A percentile compares a stretch with the other conserved stretches of the same genome.
These are phyloP conservation scores for Magnaporthales sp. DNA, from an alignment of 2,329 filamentous ascomycete species.

Conservation along the genomic window DNA sequence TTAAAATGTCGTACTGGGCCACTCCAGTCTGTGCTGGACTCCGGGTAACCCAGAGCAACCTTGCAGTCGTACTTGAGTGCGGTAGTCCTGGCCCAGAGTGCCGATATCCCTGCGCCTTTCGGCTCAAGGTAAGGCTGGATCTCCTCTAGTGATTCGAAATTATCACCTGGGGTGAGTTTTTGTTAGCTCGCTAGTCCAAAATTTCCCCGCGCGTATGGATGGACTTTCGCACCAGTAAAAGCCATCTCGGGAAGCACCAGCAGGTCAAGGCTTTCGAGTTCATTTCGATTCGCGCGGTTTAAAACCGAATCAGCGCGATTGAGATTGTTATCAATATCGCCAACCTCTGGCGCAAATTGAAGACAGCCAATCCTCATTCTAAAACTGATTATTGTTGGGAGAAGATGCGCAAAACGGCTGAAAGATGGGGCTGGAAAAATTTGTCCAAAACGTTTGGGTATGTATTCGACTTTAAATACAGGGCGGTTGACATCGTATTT, in stretches of 20 bases:
- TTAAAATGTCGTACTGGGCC: conserved; percentile 40
- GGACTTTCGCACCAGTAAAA: conserved; percentile 48
- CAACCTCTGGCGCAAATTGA: conserved; percentile 65
- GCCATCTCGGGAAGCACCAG: conserved; percentile 70
- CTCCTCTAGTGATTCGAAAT: conserved; percentile 60
- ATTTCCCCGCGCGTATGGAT: background rate
- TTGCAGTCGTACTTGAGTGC: too few species aligned
- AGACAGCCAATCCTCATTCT: conserved; percentile 37
- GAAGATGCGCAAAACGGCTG: too few species aligned
- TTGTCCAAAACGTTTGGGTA: background rate
- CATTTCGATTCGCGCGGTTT: conserved; percentile 35
- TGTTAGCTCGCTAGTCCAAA: background rate
- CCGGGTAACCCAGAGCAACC: conserved; percentile 68
- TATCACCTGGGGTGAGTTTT: conserved; percentile 50
- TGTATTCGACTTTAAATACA: background rate
- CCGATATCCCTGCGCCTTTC: conserved; percentile 54
- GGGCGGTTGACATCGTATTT: background rate
- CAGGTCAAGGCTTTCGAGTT: conserved; percentile 59
- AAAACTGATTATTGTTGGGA: background rate
- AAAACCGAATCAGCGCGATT: conserved; percentile 58
- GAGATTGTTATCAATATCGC: conserved; percentile 62
- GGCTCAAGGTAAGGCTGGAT: conserved; percentile 63
- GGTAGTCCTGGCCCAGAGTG: conserved; percentile 60
- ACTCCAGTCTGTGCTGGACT: conserved; percentile 33
- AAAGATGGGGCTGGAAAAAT: too few species aligned